Evolutionary conservation across 805 yeast genomes (phyloP), one percentile per base, ranked within the genome.

Genomic region (Kodamaea lidongshanica): DNA sequence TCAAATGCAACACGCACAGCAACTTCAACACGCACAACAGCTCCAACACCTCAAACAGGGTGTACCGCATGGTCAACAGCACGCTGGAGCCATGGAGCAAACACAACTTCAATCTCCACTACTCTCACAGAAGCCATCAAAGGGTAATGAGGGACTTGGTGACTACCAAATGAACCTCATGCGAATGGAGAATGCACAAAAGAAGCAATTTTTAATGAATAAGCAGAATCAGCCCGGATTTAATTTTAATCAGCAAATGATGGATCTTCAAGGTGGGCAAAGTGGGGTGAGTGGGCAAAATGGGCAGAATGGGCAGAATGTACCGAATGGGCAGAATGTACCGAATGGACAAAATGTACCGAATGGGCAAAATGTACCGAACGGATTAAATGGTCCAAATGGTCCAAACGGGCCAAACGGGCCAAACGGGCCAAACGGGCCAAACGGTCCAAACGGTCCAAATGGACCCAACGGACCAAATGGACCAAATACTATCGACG

Each of bases 121-220:
- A 20, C 24, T 21, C 11, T 21, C 18, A 6, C 19, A 12, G 18
- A 19, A 18, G 6, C 19, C 21, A 4, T 11, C 19, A 12, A 24
- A 16, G 15, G 37, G 26, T 21, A 33, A 30, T 11, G 45, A 46
- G 25, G 43, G 45, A 7, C 37, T 47, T 12, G 42, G 34, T 22
- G 54, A 50, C 12, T 47, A 48, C 33, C 54, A 50, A 33, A 30
- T 38, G 30, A 47, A 43, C 30, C 21, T 38, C 13, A 16, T 29
- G 25, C 27, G 38, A 8, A 37, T 41, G 43, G 42, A 34, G 23
- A 38, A 37, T 26, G 19, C 40, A 10, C 45, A 37, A 22, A 30
- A 48, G 43, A 25, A 43, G 39, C 42, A 52, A 19, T 32, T 37
- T 12, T 13, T 39, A 36, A 18, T 40, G 34, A 28, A 38, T 40